A percentile compares a stretch with the other conserved stretches of the same genome.
These are phyloP conservation scores for Macrocybe gigantea DNA, from an alignment of 768 basidiomycete species.

Conservation along the genomic window DNA sequence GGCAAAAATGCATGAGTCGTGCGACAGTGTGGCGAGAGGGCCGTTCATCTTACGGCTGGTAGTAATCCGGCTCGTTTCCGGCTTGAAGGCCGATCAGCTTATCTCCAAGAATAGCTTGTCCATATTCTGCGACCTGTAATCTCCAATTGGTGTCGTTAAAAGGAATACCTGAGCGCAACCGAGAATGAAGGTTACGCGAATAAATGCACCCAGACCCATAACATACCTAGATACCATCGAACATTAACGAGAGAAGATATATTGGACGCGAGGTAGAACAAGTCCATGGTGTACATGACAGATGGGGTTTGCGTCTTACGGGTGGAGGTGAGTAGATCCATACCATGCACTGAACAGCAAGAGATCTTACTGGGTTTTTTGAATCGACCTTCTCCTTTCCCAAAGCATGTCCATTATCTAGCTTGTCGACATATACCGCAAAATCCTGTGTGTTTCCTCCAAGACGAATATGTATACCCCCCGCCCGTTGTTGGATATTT, in stretches of 20 bases:
- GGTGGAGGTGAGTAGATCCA: not conserved
- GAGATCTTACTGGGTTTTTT: slow-evolving; percentile 24
- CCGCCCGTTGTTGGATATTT: slow-evolving; percentile 50
- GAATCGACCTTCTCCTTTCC: slow-evolving; percentile 30
- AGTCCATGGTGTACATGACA: slow-evolving; percentile 54
- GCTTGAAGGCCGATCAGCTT: slow-evolving; percentile 64
- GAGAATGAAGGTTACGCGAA: not conserved
- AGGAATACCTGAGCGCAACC: slow-evolving; percentile 33
- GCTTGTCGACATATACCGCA: slow-evolving; percentile 32
- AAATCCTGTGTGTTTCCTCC: slow-evolving; percentile 69
- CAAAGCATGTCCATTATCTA: slow-evolving; percentile 34
- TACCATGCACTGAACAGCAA: not conserved
- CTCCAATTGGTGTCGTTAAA: slow-evolving; percentile 64
- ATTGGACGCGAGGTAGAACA: slow-evolving; percentile 61
- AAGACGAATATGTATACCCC: slow-evolving; percentile 48
- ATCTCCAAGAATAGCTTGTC: slow-evolving; percentile 57
- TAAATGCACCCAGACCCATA: not conserved
- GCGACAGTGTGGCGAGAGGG: slow-evolving; percentile 1
- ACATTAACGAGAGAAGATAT: slow-evolving; percentile 53
- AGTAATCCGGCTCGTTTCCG: slow-evolving; percentile 80
- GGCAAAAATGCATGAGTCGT: not conserved
- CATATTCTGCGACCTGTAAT: slow-evolving; percentile 48
- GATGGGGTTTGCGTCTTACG: slow-evolving; percentile 57
- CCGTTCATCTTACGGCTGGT: slow-evolving; percentile 25
- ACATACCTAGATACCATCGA: slow-evolving; percentile 58